Base-by-base conservation (phyloP, 805 yeast genomes). In the Saturnispora kantuleensis region DNA sequence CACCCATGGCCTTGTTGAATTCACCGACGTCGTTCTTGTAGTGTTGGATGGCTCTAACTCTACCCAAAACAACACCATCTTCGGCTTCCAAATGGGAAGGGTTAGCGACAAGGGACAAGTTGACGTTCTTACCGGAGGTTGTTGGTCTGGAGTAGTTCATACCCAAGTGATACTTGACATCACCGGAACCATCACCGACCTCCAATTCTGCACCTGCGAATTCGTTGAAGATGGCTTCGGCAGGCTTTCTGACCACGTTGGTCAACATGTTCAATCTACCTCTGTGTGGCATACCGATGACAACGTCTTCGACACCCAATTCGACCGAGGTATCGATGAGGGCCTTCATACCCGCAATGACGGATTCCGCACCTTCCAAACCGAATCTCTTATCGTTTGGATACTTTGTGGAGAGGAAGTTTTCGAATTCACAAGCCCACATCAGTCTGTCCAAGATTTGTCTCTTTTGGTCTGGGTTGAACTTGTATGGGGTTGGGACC, bases 271-370 rank as follows among this genome's bases (percentile, higher is more conserved):
- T 93, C 59, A 93, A 75, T 73, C 99, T 82, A 70, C 99, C 99
- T 77, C 99, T 85, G 70, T 93, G 99, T 44, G 99, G 97, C 97
- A 93, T 93, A 72, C 99, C 99, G 57, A 93, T 83, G 58, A 90
- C 94, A 50, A 93, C 81, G 64, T 90, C 97, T 68, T 89, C 96
- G 43, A 90, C 82, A 57, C 99, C 99, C 50, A 72, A 69, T 54
- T 84, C 94, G 41, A 89, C 97, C 38, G 96, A 76, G 54, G 88
- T 81, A 68, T 93, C 99, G 62, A 93, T 88, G 63, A 93, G 66
- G 41, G 96, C 84, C 73, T 93, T 93, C 74, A 93, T 81, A 71
- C 97, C 98, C 38, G 97, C 97, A 41, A 93, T 85, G 58, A 85
- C 84, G 40, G 95, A 74, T 71, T 93, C 99, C 52, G 95, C 95